Conservation (phyloP, 2,329 filamentous ascomycete species). For the Escovopsis sp. region DNA sequence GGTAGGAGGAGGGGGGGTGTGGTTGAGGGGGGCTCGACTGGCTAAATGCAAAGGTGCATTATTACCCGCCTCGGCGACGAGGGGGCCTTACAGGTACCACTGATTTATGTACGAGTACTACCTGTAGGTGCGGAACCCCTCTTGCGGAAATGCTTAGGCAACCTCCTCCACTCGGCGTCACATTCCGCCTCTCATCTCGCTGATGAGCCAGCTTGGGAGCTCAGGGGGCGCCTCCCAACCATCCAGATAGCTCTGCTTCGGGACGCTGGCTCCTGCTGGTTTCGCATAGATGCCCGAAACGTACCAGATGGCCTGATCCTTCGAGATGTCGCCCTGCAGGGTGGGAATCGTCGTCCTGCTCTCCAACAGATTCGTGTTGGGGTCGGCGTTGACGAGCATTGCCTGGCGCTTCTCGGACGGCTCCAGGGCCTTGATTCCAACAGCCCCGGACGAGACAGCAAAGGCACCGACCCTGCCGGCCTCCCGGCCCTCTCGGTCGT, state of each 20-base stretch:
- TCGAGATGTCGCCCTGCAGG: slow-evolving; percentile 44
- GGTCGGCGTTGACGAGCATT: slow-evolving; percentile 58
- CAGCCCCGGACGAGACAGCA: slow-evolving; percentile 40
- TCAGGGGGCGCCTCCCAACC: slow-evolving; percentile 45
- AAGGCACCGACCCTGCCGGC: slow-evolving; percentile 38
- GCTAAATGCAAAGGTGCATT: no score
- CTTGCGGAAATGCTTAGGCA: no score
- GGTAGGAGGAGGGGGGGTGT: no score
- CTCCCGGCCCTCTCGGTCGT: slow-evolving; percentile 37
- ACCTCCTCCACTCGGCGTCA: not conserved
- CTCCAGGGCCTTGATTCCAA: slow-evolving; percentile 42
- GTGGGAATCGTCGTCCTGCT: slow-evolving; percentile 58
- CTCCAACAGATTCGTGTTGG: slow-evolving; percentile 65
- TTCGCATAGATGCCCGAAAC: slow-evolving; percentile 51
- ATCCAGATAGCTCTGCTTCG: slow-evolving; percentile 37
- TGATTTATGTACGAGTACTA: no score
- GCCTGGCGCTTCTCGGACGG: slow-evolving; percentile 33
- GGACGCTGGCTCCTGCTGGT: slow-evolving; percentile 25
- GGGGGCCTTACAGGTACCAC: no score
- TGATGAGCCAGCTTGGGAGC: slow-evolving; percentile 45
- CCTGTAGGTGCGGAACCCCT: no score
- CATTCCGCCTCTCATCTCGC: slow-evolving; percentile 27
- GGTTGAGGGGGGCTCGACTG: no score
- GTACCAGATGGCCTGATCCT: slow-evolving; percentile 49
- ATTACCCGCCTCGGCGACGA: no score